phyloP scores from a whole-genome alignment of 1,139 yeast species.

The Schwanniomyces etchellsii region DNA sequence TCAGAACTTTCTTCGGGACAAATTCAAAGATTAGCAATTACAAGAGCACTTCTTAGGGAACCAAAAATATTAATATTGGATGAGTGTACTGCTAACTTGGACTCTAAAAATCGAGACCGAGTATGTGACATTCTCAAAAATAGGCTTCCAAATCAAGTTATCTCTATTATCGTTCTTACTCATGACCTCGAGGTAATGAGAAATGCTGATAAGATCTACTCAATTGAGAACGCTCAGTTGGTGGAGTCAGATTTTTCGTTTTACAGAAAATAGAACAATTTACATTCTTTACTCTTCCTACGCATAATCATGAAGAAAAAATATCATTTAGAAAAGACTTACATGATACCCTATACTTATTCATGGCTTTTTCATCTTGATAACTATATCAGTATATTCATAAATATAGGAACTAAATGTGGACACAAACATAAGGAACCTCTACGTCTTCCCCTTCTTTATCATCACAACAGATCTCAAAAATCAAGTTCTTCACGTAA shows the following conservation, averaged over 20 bases:
- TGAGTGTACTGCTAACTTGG: slow-evolving; percentile 79
- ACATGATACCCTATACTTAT: too few relatives aligned
- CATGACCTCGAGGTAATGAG: slow-evolving; percentile 57
- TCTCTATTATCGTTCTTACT: slow-evolving; percentile 49
- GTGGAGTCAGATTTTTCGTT: too few relatives aligned
- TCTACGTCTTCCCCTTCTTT: slow-evolving; percentile 92
- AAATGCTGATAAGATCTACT: slow-evolving; percentile 35
- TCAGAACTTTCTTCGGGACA: slow-evolving; percentile 73
- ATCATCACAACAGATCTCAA: slow-evolving; percentile 93
- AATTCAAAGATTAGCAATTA: slow-evolving; percentile 69
- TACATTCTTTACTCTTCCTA: too few relatives aligned
- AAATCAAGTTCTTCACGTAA: slow-evolving; percentile 69
- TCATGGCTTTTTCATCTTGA: not conserved
- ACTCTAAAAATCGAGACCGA: slow-evolving; percentile 43
- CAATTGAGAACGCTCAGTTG: not conserved
- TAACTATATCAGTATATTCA: not conserved
- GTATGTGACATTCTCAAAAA: slow-evolving; percentile 39
- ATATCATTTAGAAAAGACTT: too few relatives aligned
- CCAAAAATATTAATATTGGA: slow-evolving; percentile 66
- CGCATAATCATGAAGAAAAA: too few relatives aligned
- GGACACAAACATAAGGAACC: slow-evolving; percentile 76
- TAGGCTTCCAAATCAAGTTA: slow-evolving; percentile 21
- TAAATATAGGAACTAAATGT: slow-evolving; percentile 16
- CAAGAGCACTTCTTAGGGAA: slow-evolving; percentile 61
- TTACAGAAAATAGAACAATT: too few relatives aligned